phyloP scores from a whole-genome alignment of 148 eudicot species.

The Rhododendron vialii region DNA sequence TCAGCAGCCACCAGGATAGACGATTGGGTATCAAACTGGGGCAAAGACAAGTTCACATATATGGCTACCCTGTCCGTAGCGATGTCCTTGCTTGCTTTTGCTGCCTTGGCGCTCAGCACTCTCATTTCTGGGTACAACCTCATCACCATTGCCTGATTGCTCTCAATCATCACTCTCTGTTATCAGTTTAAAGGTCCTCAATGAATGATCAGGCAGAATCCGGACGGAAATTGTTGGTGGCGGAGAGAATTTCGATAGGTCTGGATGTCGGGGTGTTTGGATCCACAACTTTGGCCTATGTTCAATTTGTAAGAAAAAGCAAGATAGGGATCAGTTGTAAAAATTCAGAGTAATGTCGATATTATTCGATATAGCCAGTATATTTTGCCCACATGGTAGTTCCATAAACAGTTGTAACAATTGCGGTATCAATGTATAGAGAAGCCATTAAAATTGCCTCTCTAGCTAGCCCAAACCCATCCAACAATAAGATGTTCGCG shows the following conservation, averaged over 20 bases:
- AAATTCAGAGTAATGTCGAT: neutral
- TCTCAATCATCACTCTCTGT: neutral
- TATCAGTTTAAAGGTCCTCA: neutral
- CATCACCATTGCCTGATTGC: conserved; percentile 15
- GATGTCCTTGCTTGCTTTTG: conserved; percentile 81
- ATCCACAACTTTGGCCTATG: neutral
- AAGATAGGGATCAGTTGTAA: neutral
- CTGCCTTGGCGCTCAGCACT: conserved; percentile 75
- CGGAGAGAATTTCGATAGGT: neutral
- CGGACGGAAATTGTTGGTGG: neutral
- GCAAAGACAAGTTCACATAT: conserved; percentile 76
- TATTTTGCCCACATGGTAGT: neutral
- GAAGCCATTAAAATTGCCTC: neutral
- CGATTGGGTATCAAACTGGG: conserved; percentile 89
- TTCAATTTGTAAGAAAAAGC: neutral
- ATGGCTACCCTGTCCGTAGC: conserved; percentile 68
- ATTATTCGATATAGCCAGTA: neutral
- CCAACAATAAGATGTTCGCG: neutral
- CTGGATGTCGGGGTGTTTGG: neutral
- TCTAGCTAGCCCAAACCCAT: neutral
- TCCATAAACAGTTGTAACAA: too few relatives aligned
- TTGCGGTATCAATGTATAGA: neutral
- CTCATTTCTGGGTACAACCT: conserved; percentile 75
- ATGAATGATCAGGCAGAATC: neutral
- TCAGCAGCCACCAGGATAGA: conserved; percentile 75